Conservation (phyloP, 2,329 filamentous ascomycete species). For the Colletotrichum endophyticum region DNA sequence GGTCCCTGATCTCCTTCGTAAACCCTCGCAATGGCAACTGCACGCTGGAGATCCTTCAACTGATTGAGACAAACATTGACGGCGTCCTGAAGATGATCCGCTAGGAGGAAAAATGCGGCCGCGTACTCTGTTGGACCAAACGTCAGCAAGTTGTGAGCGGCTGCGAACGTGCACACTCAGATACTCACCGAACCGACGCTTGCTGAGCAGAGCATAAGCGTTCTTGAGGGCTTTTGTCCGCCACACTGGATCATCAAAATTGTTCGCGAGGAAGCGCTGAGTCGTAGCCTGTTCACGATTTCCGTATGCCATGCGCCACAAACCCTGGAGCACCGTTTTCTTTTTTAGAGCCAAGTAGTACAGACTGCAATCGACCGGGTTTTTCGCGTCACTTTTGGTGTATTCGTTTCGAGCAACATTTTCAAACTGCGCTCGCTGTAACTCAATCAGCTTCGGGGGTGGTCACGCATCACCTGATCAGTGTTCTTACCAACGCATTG, state of each 20-base stretch:
- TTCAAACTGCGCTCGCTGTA: conserved; percentile 80
- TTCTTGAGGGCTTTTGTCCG: conserved; percentile 92
- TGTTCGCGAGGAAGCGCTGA: conserved; percentile 81
- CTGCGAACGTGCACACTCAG: not conserved
- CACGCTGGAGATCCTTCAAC: conserved; percentile 86
- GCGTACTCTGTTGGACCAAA: conserved; percentile 78
- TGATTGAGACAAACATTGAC: conserved; percentile 87
- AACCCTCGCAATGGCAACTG: conserved; percentile 84
- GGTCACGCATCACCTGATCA: not conserved
- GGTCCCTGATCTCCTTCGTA: conserved; percentile 86
- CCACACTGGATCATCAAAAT: conserved; percentile 88
- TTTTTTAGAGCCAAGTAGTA: conserved; percentile 92
- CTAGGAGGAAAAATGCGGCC: conserved; percentile 93
- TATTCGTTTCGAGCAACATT: conserved; percentile 93
- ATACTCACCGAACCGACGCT: conserved; percentile 77
- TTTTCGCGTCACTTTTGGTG: conserved; percentile 83
- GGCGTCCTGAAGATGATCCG: conserved; percentile 83
- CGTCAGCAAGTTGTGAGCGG: conserved; percentile 28
- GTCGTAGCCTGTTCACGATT: conserved; percentile 86
- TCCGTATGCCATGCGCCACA: conserved; percentile 95
- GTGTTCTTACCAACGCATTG: conserved; percentile 69
- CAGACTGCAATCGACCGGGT: conserved; percentile 88
- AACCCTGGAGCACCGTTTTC: conserved; percentile 85
- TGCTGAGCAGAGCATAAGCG: conserved; percentile 92
- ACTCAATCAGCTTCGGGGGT: not conserved